phyloP scores from a whole-genome alignment of 2,329 filamentous ascomycete species.

The Exophiala lecanii-corni region DNA sequence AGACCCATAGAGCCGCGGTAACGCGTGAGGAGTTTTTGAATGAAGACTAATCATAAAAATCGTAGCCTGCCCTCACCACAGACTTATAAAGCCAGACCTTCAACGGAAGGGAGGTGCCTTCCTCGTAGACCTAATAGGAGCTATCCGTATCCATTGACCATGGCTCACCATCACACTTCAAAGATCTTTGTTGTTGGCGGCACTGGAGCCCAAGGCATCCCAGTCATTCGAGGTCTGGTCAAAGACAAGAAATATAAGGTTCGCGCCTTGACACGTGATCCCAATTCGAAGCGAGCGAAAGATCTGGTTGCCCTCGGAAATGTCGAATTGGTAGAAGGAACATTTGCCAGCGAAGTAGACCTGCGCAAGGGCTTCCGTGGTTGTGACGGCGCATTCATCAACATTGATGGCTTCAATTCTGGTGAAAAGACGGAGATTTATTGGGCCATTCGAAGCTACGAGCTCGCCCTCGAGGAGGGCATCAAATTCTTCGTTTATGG shows the following conservation, averaged over 20 bases:
- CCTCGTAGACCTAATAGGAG: too few species aligned
- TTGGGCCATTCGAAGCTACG: conserved; percentile 38
- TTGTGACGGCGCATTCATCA: conserved; percentile 49
- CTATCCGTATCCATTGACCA: too few species aligned
- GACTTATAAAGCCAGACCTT: too few species aligned
- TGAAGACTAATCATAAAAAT: not conserved
- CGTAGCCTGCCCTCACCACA: too few species aligned
- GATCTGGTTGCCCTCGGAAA: conserved; percentile 41
- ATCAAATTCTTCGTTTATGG: conserved; percentile 45
- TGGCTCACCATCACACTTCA: conserved; percentile 18
- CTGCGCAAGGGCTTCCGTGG: conserved; percentile 44
- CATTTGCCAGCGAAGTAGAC: conserved; percentile 43
- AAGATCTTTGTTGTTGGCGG: conserved; percentile 42
- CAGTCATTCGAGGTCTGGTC: conserved; percentile 42
- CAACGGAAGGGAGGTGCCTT: too few species aligned
- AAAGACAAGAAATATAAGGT: conserved; percentile 37
- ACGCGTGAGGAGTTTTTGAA: not conserved
- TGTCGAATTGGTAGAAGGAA: conserved; percentile 47
- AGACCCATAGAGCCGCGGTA: not conserved
- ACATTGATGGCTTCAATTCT: conserved; percentile 51
- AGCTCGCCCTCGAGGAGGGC: conserved; percentile 34
- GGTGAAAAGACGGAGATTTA: conserved; percentile 51
- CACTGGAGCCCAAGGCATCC: conserved; percentile 50
- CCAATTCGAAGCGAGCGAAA: conserved; percentile 38
- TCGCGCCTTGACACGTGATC: conserved; percentile 47